phyloP scores from a whole-genome alignment of 495 filamentous ascomycete genomes.

The Lasiosphaeria hispida region DNA sequence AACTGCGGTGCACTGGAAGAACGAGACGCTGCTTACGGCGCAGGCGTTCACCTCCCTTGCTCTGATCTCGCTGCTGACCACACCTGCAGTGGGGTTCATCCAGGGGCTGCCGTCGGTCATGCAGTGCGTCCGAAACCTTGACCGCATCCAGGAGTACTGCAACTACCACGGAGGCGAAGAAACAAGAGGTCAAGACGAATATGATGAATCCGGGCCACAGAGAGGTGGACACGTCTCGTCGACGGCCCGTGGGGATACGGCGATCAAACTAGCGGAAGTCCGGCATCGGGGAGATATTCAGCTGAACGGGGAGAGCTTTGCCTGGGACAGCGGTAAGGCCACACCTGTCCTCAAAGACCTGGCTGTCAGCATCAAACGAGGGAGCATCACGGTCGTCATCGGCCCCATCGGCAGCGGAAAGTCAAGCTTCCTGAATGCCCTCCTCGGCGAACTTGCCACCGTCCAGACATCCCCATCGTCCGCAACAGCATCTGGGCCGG shows the following conservation, averaged over 20 bases:
- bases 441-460: conserved; percentile 28
- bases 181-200: too few relatives aligned
- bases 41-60: conserved; percentile 57
- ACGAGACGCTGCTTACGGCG: conserved; percentile 41
- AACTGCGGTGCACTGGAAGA: conserved; percentile 19
- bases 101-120: conserved; percentile 52
- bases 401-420: conserved; percentile 38
- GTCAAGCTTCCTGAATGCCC: conserved; percentile 30
- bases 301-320: too few relatives aligned
- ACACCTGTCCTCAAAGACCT: conserved; percentile 5
- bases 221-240: too few relatives aligned
- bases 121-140: conserved; percentile 54
- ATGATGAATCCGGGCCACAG: too few relatives aligned
- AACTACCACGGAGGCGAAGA: too few relatives aligned
- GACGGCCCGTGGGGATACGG: too few relatives aligned
- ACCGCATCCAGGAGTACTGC: conserved; percentile 55
- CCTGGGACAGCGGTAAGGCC: not conserved
- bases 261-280: too few relatives aligned
- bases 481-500: not conserved
- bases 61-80: conserved; percentile 53
- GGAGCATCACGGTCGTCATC: conserved; percentile 25
- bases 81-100: conserved; percentile 52
- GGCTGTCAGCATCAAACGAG: not conserved
- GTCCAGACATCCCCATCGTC: conserved; percentile 5
- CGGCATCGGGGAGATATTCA: too few relatives aligned